Evolutionary conservation across 805 yeast genomes (phyloP).

Genomic region (Lipomyces japonicus): DNA sequence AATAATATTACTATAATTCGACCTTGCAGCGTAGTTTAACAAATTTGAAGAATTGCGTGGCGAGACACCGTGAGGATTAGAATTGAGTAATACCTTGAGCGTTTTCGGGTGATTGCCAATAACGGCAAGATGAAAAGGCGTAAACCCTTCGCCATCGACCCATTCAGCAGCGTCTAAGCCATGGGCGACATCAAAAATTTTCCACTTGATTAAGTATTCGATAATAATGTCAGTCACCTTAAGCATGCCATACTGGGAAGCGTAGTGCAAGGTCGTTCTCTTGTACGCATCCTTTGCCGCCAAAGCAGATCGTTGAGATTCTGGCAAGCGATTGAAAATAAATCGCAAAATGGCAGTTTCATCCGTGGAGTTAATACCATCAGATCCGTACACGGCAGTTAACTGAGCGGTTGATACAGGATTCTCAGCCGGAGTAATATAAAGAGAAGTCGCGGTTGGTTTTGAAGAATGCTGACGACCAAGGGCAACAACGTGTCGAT

Average conservation of each 20-base stretch:
- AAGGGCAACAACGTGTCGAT: slow-evolving; percentile 71
- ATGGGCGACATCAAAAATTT: slow-evolving; percentile 28
- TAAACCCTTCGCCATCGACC: slow-evolving; percentile 64
- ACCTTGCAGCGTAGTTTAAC: slow-evolving; percentile 63
- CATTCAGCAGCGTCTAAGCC: slow-evolving; percentile 35
- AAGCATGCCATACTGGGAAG: slow-evolving; percentile 79
- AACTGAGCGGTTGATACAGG: slow-evolving; percentile 49
- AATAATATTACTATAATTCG: slow-evolving; percentile 58
- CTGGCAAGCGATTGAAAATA: slow-evolving; percentile 55
- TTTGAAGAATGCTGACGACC: slow-evolving; percentile 42
- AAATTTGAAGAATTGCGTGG: slow-evolving; percentile 61
- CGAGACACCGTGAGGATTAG: slow-evolving; percentile 38
- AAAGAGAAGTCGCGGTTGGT: slow-evolving; percentile 19
- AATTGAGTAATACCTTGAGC: slow-evolving; percentile 52
- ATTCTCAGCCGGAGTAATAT: slow-evolving; percentile 49
- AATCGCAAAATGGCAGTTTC: slow-evolving; percentile 57
- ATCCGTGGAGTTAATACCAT: slow-evolving; percentile 58
- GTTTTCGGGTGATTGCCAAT: slow-evolving; percentile 80
- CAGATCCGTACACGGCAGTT: slow-evolving; percentile 55
- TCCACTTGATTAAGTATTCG: slow-evolving; percentile 56
- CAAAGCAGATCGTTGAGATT: slow-evolving; percentile 52
- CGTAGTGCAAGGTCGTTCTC: slow-evolving; percentile 85
- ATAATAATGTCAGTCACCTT: slow-evolving; percentile 58
- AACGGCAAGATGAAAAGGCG: slow-evolving; percentile 82
- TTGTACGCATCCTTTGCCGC: slow-evolving; percentile 68